phyloP scores from a whole-genome alignment of 805 yeast species.

The Lachancea thermotolerans region DNA sequence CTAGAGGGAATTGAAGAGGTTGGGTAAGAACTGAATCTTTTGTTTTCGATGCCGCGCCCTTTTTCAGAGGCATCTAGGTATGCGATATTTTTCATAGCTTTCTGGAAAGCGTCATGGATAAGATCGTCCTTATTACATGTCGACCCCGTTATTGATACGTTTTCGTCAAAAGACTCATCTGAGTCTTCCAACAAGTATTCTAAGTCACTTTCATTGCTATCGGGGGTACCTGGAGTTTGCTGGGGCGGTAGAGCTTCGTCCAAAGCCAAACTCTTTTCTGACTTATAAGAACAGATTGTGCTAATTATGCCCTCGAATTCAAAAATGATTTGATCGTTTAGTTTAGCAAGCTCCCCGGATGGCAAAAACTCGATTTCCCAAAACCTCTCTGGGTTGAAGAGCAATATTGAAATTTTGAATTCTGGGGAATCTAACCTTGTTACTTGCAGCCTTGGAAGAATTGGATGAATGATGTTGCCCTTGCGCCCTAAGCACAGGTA shows the following conservation, averaged over 20 bases:
- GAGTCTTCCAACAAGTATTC: slow-evolving; percentile 20
- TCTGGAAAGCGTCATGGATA: slow-evolving; percentile 8
- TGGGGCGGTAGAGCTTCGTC: background rate
- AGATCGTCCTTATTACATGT: slow-evolving; percentile 2
- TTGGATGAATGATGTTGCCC: slow-evolving; percentile 54
- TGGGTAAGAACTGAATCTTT: slow-evolving; percentile 3
- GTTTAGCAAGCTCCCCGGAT: background rate
- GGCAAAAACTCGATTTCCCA: slow-evolving; percentile 48
- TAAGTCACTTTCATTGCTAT: slow-evolving; percentile 14
- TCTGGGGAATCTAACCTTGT: slow-evolving; percentile 41
- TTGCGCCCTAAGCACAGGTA: slow-evolving; percentile 30
- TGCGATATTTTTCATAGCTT: slow-evolving; percentile 8
- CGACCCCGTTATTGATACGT: background rate
- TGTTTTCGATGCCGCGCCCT: background rate
- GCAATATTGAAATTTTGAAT: slow-evolving; percentile 46
- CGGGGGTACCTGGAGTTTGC: background rate
- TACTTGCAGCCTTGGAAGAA: slow-evolving; percentile 56
- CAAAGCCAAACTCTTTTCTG: background rate
- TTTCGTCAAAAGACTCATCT: slow-evolving; percentile 3
- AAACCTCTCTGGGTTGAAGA: slow-evolving; percentile 68
- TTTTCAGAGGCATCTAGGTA: background rate
- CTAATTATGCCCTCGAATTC: slow-evolving; percentile 30
- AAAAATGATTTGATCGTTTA: slow-evolving; percentile 1
- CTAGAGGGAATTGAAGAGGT: background rate
- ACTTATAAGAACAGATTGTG: slow-evolving; percentile 17